Percentiles rank a stretch among this genome's conserved stretches.
These are phyloP conservation scores for Tricholoma matsutake DNA, from an alignment of 768 basidiomycete genomes.

Conservation along the genomic window DNA sequence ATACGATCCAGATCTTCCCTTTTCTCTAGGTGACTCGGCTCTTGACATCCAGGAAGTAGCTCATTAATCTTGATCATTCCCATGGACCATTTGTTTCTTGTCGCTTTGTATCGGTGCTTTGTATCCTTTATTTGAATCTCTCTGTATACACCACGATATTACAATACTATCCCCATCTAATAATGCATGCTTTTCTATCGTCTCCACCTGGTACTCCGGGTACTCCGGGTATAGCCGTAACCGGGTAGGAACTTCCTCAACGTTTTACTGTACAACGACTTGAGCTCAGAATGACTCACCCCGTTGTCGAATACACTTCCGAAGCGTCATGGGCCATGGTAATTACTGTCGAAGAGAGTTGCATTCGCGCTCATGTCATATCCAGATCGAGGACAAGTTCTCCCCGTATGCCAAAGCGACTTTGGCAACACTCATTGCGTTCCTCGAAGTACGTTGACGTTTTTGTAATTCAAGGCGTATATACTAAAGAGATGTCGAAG, in stretches of 20 bases:
- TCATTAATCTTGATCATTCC: conserved; percentile 14
- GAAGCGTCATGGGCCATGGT: conserved; percentile 89
- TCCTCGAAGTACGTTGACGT: conserved; percentile 65
- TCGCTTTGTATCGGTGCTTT: background rate
- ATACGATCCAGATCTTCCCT: conserved; percentile 75
- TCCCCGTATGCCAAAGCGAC: conserved; percentile 86
- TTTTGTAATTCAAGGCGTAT: background rate
- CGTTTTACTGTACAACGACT: too few species aligned
- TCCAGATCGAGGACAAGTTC: conserved; percentile 88
- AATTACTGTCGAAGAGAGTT: background rate
- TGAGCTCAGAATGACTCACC: conserved; percentile 54
- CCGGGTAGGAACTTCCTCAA: conserved; percentile 1
- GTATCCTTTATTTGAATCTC: background rate
- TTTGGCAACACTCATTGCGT: conserved; percentile 76
- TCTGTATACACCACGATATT: background rate
- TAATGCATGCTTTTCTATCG: background rate
- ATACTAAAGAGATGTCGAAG: conserved; percentile 35
- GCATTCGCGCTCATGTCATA: background rate
- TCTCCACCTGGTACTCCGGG: too few species aligned
- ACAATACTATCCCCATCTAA: background rate
- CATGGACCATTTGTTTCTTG: background rate
- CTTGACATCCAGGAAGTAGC: conserved; percentile 35
- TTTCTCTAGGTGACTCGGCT: conserved; percentile 48
- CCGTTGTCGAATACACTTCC: conserved; percentile 74
- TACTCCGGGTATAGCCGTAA: conserved; percentile 13